Percentiles rank a stretch among this genome's conserved stretches.
Evolutionary conservation across 2,329 filamentous ascomycete species (phyloP).

Genomic region (Phyllosticta citrichinensis): DNA sequence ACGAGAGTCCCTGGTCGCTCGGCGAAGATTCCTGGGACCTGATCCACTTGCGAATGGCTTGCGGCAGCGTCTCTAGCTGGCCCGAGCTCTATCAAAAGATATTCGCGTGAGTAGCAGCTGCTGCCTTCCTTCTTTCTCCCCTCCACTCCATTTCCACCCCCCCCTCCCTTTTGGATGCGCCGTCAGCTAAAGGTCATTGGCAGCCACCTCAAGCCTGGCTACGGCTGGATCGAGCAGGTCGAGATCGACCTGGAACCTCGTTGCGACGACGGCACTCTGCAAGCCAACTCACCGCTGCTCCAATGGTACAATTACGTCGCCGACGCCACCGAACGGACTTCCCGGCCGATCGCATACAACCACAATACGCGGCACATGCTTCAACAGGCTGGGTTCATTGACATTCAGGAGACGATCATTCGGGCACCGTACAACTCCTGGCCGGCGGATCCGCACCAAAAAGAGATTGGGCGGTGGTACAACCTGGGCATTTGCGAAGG

Average conservation of each 20-base stretch:
- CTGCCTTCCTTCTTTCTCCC: slow-evolving; percentile 22
- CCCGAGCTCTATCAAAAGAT: slow-evolving; percentile 60
- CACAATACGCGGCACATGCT: slow-evolving; percentile 52
- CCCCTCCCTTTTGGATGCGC: background rate
- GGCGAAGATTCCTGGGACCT: slow-evolving; percentile 66
- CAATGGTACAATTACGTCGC: slow-evolving; percentile 62
- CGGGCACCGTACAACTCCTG: slow-evolving; percentile 66
- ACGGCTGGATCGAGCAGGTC: slow-evolving; percentile 72
- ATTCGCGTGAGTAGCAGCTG: slow-evolving; percentile 39
- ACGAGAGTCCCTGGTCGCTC: slow-evolving; percentile 64
- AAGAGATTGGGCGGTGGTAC: slow-evolving; percentile 71
- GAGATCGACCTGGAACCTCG: slow-evolving; percentile 77
- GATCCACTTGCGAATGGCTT: slow-evolving; percentile 71
- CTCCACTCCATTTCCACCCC: background rate
- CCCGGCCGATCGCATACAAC: slow-evolving; percentile 57
- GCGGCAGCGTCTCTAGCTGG: slow-evolving; percentile 72
- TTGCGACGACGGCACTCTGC: slow-evolving; percentile 56
- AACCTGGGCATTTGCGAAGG: slow-evolving; percentile 67
- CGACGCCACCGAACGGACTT: slow-evolving; percentile 55
- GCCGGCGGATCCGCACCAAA: slow-evolving; percentile 53
- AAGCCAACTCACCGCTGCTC: slow-evolving; percentile 46
- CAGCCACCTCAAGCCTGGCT: slow-evolving; percentile 67
- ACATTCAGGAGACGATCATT: slow-evolving; percentile 62
- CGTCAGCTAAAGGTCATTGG: background rate
- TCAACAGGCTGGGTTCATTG: slow-evolving; percentile 63